Evolutionary conservation across 2,329 filamentous ascomycete species (phyloP), one percentile per base, ranked within the genome.

Genomic region (Fusarium armeniacum): DNA sequence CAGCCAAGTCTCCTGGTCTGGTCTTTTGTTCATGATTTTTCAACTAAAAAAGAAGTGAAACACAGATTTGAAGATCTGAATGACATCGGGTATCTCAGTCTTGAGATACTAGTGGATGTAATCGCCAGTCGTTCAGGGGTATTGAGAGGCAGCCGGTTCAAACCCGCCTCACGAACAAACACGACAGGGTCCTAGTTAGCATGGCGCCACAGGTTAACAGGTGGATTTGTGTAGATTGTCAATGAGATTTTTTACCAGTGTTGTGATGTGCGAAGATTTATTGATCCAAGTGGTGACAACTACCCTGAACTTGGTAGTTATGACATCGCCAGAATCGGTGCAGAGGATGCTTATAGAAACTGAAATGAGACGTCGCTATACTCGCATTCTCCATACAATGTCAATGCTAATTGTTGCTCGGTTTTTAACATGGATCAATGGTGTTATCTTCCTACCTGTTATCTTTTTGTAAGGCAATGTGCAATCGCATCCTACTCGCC

Each of bases 81-180:
- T 44, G 28, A 38, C 35, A 52, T 58, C 41, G 22, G 30, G 10
- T 40, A 36, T 38, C 40, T 52, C 62, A 15, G 36, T 40, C 28
- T 9, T 13, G 22, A 41, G 10, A 22, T 43, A 16, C 20, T 26
- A 10, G 3, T 22, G 35, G 9, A 24, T 28, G 40, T 16, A 26
- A 58, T 44, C 30, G 40, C 13, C 30, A 44, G 20, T n/a, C 46
- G n/a, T 44, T 45, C 47, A 58, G 44, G 66, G 66, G 66, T 33
- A 41, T 36, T 12, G 13, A 50, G 65, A 70, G 66, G 66, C 65
- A 69, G 30, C 61, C 33, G 33, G 38, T 62, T 47, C 16, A 24
- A 59, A 58, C 60, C 59, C 60, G 41, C 55, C 50, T 56, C 61
- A 68, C 54, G 30, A 59, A 38, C 46, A 33, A 55, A 55, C 30